Evolutionary conservation across 1,284 basidiomycete genomes (phyloP).

Genomic region (Apiotrichum porosum): DNA sequence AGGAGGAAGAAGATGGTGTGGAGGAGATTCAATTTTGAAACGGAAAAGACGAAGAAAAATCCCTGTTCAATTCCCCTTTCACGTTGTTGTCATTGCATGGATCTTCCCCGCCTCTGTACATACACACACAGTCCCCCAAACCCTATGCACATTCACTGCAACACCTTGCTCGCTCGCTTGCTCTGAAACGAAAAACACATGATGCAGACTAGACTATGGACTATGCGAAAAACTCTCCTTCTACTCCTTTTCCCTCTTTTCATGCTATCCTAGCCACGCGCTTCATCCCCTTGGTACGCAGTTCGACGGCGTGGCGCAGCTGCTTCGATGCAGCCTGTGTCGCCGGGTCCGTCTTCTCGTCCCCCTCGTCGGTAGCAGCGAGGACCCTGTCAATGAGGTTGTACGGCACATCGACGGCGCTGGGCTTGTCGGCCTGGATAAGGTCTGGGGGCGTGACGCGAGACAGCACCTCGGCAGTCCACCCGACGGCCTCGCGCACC

Average conservation of each 20-base stretch:
- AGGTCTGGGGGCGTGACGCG: slow-evolving; percentile 60
- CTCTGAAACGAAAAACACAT: background rate
- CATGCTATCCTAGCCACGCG: background rate
- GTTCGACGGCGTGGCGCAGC: slow-evolving; percentile 24
- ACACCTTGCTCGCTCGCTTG: too few species aligned
- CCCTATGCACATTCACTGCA: background rate
- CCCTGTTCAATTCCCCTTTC: too few species aligned
- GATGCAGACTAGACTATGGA: background rate
- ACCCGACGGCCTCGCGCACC: slow-evolving; percentile 69
- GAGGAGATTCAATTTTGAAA: too few species aligned
- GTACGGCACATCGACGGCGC: slow-evolving; percentile 71
- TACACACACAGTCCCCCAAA: too few species aligned
- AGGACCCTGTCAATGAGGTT: slow-evolving; percentile 81
- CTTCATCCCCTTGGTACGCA: slow-evolving; percentile 23
- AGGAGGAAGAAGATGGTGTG: too few species aligned
- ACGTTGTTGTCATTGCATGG: too few species aligned
- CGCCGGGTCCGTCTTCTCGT: slow-evolving; percentile 44
- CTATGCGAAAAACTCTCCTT: background rate
- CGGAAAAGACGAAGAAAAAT: background rate
- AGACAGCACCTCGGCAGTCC: slow-evolving; percentile 63
- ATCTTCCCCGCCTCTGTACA: background rate
- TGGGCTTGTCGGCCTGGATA: slow-evolving; percentile 56
- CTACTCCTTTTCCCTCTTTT: slow-evolving; percentile 3
- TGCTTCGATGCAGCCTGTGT: slow-evolving; percentile 29
- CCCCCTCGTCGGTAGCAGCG: slow-evolving; percentile 57